phyloP scores from a whole-genome alignment of 2,329 filamentous ascomycete species.

The Dendryphion nanum region DNA sequence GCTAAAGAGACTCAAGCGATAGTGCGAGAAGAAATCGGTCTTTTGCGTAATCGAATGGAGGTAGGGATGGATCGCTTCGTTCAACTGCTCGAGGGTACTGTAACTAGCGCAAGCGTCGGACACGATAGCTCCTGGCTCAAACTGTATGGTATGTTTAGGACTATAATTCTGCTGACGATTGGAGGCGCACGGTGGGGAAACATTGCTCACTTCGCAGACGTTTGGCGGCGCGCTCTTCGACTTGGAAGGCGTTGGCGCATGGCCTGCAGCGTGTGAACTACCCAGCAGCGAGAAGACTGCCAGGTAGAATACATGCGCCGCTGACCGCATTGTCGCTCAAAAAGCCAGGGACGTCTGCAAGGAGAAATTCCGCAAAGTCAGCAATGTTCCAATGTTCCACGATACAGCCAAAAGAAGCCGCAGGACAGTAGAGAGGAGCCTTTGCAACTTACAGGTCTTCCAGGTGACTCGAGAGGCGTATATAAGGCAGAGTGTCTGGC shows the following conservation, averaged over 20 bases:
- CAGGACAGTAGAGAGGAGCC: too few relatives aligned
- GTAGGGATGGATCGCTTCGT: conserved; percentile 71
- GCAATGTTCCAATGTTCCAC: conserved; percentile 12
- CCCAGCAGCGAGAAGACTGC: conserved; percentile 60
- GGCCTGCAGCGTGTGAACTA: conserved; percentile 44
- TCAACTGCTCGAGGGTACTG: conserved; percentile 81
- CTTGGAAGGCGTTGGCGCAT: conserved; percentile 35
- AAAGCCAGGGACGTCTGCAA: conserved; percentile 8
- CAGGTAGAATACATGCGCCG: conserved; percentile 59
- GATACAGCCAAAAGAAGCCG: too few relatives aligned
- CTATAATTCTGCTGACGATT: conserved; percentile 17
- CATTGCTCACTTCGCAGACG: conserved; percentile 56
- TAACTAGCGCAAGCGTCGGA: conserved; percentile 95
- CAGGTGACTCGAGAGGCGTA: too few relatives aligned
- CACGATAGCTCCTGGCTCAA: conserved; percentile 84
- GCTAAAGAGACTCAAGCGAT: conserved; percentile 90
- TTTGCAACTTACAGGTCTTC: too few relatives aligned
- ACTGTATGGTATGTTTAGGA: conserved; percentile 55
- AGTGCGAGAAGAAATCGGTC: conserved; percentile 98
- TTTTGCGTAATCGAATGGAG: conserved; percentile 78
- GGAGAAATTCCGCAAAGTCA: conserved; percentile 25
- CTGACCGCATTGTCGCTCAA: conserved; percentile 48
- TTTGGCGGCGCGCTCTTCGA: conserved; percentile 42
- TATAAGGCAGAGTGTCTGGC: too few relatives aligned
- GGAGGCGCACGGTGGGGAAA: conserved; percentile 14